Conservation (phyloP, 1,139 yeast species). For the Kodamaea suecica region DNA sequence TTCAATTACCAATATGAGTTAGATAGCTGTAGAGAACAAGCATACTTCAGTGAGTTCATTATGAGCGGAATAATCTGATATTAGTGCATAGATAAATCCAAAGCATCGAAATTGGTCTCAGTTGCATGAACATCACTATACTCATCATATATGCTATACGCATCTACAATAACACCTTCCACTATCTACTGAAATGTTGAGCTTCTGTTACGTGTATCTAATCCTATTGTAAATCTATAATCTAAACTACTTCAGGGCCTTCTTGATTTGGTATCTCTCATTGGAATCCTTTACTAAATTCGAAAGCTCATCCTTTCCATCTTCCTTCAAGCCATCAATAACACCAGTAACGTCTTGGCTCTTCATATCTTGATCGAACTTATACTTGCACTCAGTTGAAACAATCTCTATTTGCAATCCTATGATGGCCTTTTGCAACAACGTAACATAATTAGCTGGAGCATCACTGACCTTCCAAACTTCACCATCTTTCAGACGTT, state of each 20-base stretch:
- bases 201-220: too few species aligned
- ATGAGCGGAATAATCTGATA: too few species aligned
- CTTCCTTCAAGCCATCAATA: constrained; percentile 40
- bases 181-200: too few species aligned
- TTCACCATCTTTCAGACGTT: constrained; percentile 29
- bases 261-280: constrained; percentile 9
- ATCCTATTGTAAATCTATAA: too few species aligned
- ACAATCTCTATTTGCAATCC: constrained; percentile 57
- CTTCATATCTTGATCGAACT: constrained; percentile 55
- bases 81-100: too few species aligned
- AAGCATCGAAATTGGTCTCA: too few species aligned
- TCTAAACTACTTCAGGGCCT: constrained; percentile 4
- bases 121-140: too few species aligned
- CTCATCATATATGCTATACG: too few species aligned
- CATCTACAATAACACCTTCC: too few species aligned
- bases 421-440: constrained; percentile 52
- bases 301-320: constrained; percentile 17
- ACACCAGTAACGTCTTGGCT: constrained; percentile 52
- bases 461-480: constrained; percentile 62
- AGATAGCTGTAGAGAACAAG: too few species aligned
- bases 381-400: constrained; percentile 54
- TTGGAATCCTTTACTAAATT: constrained; percentile 11
- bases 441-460: constrained; percentile 46
- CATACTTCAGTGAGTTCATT: too few species aligned
- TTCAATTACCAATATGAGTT: too few species aligned